A percentile compares a stretch with the other conserved stretches of the same genome.
Conservation (phyloP, 2,329 filamentous ascomycete species). For the Trichoderma sp. region DNA sequence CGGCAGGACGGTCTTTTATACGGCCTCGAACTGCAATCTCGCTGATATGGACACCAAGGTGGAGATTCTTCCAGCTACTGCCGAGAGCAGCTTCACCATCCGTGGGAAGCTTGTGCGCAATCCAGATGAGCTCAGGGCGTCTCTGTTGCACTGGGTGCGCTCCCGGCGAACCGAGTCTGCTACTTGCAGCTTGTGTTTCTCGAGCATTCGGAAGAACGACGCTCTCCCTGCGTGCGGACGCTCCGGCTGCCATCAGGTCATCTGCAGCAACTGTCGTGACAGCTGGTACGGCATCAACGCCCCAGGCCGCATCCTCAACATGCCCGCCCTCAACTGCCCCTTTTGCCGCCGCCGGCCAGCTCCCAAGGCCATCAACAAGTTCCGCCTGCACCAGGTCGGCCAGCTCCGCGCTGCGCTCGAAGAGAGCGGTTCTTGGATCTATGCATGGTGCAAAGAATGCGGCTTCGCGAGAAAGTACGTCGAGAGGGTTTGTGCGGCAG, state of each 20-base stretch:
- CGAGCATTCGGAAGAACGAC: conserved; percentile 33
- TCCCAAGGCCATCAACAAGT: conserved; percentile 35
- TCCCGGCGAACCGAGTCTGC: conserved; percentile 39
- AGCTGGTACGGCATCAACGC: conserved; percentile 49
- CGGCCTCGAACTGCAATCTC: conserved; percentile 33
- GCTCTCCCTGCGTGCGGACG: conserved; percentile 46
- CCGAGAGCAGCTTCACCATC: conserved; percentile 29
- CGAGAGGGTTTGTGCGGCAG: conserved; percentile 44
- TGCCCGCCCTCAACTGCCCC: conserved; percentile 48
- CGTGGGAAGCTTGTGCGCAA: conserved; percentile 45
- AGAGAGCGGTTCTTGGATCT: conserved; percentile 44
- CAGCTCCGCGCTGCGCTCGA: conserved; percentile 40
- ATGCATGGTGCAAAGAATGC: conserved; percentile 48
- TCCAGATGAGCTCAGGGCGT: conserved; percentile 32
- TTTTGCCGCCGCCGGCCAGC: conserved; percentile 48
- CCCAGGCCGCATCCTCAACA: conserved; percentile 44
- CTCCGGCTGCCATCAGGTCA: conserved; percentile 42
- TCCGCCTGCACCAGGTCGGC: conserved; percentile 40
- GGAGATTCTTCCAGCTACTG: conserved; percentile 33
- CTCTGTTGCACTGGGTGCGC: conserved; percentile 39
- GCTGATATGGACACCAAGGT: conserved; percentile 38
- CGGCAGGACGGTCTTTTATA: conserved; percentile 41
- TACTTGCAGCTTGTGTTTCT: conserved; percentile 48
- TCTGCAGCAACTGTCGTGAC: conserved; percentile 42
- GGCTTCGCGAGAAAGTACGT: conserved; percentile 41